Conservation (phyloP, 805 yeast species). For the Limtongozyma cylindracea region DNA sequence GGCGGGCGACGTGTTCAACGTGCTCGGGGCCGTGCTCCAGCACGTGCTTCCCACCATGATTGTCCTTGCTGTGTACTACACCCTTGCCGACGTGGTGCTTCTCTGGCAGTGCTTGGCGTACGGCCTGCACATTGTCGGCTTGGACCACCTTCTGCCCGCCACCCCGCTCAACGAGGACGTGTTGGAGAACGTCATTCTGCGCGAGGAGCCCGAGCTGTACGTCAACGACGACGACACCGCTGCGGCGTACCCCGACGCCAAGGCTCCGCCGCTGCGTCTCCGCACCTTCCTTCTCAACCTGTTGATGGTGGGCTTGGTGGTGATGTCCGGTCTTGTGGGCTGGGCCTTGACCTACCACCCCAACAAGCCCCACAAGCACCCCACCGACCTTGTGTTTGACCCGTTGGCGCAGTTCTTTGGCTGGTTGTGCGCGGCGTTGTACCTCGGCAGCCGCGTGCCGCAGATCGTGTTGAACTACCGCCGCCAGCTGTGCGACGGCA, state of each 20-base stretch:
- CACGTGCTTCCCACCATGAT: slow-evolving; percentile 89
- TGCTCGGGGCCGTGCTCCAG: slow-evolving; percentile 74
- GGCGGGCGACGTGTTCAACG: slow-evolving; percentile 83
- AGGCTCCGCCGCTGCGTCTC: slow-evolving; percentile 1
- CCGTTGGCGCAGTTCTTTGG: slow-evolving; percentile 76
- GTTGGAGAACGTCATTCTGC: slow-evolving; percentile 29
- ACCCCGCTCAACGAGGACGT: slow-evolving; percentile 57
- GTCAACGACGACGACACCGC: slow-evolving; percentile 1
- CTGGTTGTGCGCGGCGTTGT: slow-evolving; percentile 46
- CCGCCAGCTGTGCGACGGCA: slow-evolving; percentile 87
- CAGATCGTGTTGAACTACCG: slow-evolving; percentile 69
- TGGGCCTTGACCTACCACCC: slow-evolving; percentile 48
- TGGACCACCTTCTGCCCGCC: slow-evolving; percentile 70
- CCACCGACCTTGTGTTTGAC: slow-evolving; percentile 29
- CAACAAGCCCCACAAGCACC: slow-evolving; percentile 7
- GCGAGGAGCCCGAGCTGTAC: slow-evolving; percentile 5
- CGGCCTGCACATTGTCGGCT: slow-evolving; percentile 45
- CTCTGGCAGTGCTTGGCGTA: slow-evolving; percentile 67
- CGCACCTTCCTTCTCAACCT: slow-evolving; percentile 7
- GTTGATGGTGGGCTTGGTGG: slow-evolving; percentile 38
- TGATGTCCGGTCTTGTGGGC: slow-evolving; percentile 64
- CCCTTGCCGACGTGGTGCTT: slow-evolving; percentile 70
- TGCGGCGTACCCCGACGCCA: slow-evolving; percentile 6
- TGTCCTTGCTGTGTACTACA: slow-evolving; percentile 75
- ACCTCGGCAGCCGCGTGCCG: slow-evolving; percentile 78